Base-by-base conservation (phyloP, 2,329 filamentous ascomycete species). In the Colletotrichum liaoningense region DNA sequence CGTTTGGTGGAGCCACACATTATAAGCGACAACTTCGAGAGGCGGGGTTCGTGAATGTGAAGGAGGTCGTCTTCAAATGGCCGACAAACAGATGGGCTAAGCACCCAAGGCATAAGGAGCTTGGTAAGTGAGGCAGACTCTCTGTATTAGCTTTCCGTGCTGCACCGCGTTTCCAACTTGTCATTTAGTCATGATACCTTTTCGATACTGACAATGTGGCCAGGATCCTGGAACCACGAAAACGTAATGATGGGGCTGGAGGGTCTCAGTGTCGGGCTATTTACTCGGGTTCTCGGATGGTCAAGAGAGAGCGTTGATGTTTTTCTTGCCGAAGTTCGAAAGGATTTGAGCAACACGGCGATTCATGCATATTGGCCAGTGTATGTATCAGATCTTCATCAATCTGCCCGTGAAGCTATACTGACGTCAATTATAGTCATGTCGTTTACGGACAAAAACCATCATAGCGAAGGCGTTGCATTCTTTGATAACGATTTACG, bases 1-100 rank as follows among this genome's bases (percentile, higher is more conserved):
- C 80, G 0, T 76, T 83, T 7, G 77, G 78, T 38, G 79, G 52
- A 0, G 76, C 75, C 0, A n/a, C 55, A 38, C 69, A 81, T 14
- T 80, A 84, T 49, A 81, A 83, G 73, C 79, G 81, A 42, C 82
- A 83, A 67, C 79, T 89, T 70, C 76, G 80, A 26, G 84, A 85
- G 16, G 85, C 85, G 0, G 89, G 88, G 1, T 90, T 90, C 75
- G 79, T 82, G 64, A 82, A 89, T 75, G 84, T 90, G 0, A 77
- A 78, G 0, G 83, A 88, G 76, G 79, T 82, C 7, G 77, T 84
- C 24, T 86, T 80, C 78, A 85, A 84, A 76, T 82, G 87, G 77
- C 87, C 87, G 0, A 80, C 83, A 46, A 86, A 85, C 69, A 79
- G 81, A 1, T 89, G 87, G 87, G 82, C 87, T 0, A 84, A 83